These are phyloP conservation scores for Myriosclerotinia duriaeana DNA, from an alignment of 2,329 filamentous ascomycete genomes.

Conservation along the genomic window DNA sequence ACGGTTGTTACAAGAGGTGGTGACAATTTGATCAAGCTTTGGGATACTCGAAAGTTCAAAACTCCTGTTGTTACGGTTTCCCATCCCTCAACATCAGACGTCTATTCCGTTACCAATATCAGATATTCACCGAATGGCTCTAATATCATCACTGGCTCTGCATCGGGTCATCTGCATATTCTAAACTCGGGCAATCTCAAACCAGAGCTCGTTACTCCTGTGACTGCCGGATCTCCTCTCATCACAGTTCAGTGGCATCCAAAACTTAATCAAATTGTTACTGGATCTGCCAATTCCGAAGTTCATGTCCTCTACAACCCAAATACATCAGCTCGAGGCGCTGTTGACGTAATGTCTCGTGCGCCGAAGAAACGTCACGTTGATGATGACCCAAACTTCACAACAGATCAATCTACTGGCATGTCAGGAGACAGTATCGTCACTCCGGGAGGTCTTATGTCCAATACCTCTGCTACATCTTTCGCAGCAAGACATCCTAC, in stretches of 20 bases:
- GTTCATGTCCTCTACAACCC: conserved; percentile 91
- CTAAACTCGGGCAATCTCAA: conserved; percentile 88
- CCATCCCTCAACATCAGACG: conserved; percentile 78
- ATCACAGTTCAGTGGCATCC: conserved; percentile 89
- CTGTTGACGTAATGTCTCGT: conserved; percentile 85
- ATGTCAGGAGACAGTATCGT: conserved; percentile 82
- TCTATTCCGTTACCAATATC: conserved; percentile 84
- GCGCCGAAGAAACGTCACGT: conserved; percentile 93
- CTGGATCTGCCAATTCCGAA: conserved; percentile 87
- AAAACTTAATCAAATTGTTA: conserved; percentile 94
- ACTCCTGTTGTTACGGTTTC: conserved; percentile 75
- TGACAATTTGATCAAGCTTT: conserved; percentile 90
- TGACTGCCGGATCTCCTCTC: conserved; percentile 81
- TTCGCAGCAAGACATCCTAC: conserved; percentile 63
- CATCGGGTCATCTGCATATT: conserved; percentile 83
- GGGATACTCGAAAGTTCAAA: conserved; percentile 97
- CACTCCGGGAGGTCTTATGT: conserved; percentile 63
- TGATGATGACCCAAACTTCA: conserved; percentile 86
- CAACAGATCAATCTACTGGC: conserved; percentile 77
- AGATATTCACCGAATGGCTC: conserved; percentile 81
- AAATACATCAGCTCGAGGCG: conserved; percentile 75
- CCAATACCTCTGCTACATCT: conserved; percentile 46
- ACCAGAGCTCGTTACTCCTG: conserved; percentile 78
- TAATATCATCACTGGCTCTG: conserved; percentile 85
- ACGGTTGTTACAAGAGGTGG: conserved; percentile 89